Conservation (phyloP, 768 basidiomycete species). For the Suillus americanus region DNA sequence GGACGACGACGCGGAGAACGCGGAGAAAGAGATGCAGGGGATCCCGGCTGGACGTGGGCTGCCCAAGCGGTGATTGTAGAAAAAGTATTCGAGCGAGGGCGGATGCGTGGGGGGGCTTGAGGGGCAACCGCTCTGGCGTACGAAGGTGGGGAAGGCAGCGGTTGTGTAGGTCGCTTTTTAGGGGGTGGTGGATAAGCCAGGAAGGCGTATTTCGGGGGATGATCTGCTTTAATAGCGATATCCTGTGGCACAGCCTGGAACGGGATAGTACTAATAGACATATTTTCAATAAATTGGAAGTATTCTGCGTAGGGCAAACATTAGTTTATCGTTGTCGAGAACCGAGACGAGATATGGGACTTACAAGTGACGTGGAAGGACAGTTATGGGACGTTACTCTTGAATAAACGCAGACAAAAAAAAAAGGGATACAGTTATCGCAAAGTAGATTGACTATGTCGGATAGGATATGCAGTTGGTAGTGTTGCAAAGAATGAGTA, state of each 20-base stretch:
- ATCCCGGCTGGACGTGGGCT: conserved; percentile 65
- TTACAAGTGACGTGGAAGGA: conserved; percentile 3
- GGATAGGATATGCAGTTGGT: conserved; percentile 1
- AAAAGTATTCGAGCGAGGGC: conserved; percentile 43
- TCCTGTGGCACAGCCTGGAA: conserved; percentile 14
- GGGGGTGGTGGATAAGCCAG: conserved; percentile 39
- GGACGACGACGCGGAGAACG: conserved; percentile 38
- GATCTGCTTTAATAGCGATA: conserved; percentile 16
- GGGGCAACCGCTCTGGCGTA: conserved; percentile 4
- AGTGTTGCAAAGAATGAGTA: not conserved
- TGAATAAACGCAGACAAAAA: not conserved
- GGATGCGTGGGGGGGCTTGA: conserved; percentile 18
- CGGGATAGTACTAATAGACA: conserved; percentile 5
- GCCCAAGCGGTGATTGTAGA: conserved; percentile 62
- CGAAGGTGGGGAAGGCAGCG: conserved; percentile 26
- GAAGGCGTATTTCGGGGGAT: conserved; percentile 38
- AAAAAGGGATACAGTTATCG: conserved; percentile 6
- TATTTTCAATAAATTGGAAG: conserved; percentile 7
- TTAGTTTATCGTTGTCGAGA: conserved; percentile 1
- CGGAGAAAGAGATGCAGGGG: conserved; percentile 49
- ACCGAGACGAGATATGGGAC: not conserved
- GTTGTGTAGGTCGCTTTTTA: conserved; percentile 34
- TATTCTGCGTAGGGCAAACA: conserved; percentile 8
- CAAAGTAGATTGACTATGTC: not conserved
- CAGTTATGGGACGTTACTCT: not conserved